Conservation (phyloP, 108 stramenopile genomes). For the Cylindrotheca closterium region DNA sequence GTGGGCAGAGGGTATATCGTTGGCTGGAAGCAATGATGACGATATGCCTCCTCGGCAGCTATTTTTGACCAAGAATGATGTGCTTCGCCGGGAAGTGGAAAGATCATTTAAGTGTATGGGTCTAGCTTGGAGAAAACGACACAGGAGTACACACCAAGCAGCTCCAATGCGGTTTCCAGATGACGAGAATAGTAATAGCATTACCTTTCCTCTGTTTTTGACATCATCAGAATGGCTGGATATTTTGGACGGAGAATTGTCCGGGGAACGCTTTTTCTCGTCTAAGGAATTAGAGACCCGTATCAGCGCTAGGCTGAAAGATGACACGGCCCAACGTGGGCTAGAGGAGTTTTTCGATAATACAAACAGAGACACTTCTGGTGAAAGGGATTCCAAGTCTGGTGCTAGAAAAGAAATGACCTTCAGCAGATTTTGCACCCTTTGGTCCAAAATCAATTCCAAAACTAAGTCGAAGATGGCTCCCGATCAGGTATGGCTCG, state of each 20-base stretch:
- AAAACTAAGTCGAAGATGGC: conserved; percentile 18
- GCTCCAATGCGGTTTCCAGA: background rate
- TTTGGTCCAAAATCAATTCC: conserved; percentile 36
- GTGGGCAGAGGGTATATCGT: conserved; percentile 32
- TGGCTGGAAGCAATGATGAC: too few species aligned
- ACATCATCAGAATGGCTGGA: conserved; percentile 47
- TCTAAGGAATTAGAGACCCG: conserved; percentile 25
- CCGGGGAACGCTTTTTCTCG: conserved; percentile 40
- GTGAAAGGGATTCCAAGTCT: background rate
- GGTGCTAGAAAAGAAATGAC: conserved; percentile 30
- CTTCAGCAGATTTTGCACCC: conserved; percentile 25
- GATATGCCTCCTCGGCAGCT: conserved; percentile 33
- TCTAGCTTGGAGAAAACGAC: conserved; percentile 34
- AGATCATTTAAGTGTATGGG: conserved; percentile 49
- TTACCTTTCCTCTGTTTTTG: conserved; percentile 26
- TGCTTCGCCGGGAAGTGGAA: conserved; percentile 40
- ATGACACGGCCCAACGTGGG: conserved; percentile 37
- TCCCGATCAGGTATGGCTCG: conserved; percentile 32
- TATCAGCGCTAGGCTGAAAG: conserved; percentile 22
- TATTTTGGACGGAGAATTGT: conserved; percentile 29
- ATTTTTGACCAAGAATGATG: conserved; percentile 47
- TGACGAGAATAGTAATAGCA: background rate
- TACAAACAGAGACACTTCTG: background rate
- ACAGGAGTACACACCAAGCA: background rate
- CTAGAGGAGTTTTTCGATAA: conserved; percentile 35